Percentiles rank a stretch among this genome's conserved stretches.
phyloP scores from a whole-genome alignment of 441 rosid species.

The Erodium trifolium region DNA sequence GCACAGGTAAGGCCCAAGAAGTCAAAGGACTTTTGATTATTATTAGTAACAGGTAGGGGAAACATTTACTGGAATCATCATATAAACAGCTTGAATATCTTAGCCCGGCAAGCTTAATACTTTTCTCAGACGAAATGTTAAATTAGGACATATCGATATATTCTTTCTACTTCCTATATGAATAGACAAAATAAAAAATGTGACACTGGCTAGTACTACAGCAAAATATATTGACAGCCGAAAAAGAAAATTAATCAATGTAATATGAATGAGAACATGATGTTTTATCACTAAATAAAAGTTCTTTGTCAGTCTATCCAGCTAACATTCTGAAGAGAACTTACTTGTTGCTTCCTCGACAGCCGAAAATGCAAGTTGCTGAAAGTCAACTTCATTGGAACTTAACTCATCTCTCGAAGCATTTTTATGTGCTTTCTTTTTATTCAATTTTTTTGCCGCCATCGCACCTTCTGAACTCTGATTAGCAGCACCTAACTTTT shows the following conservation, averaged over 20 bases:
- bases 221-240: too few species aligned
- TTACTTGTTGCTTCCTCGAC: slow-evolving; percentile 56
- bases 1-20: not conserved
- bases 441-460: slow-evolving; percentile 22
- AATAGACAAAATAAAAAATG: not conserved
- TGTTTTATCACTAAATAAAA: not conserved
- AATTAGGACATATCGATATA: not conserved
- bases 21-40: not conserved
- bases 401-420: slow-evolving; percentile 9
- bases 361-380: slow-evolving; percentile 53
- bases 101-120: not conserved
- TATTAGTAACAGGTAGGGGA: not conserved
- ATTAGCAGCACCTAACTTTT: slow-evolving; percentile 26
- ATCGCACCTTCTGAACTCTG: too few species aligned
- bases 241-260: too few species aligned
- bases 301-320: slow-evolving; percentile 10
- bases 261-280: too few species aligned
- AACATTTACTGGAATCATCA: not conserved
- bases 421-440: slow-evolving; percentile 34
- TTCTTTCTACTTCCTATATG: not conserved
- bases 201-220: too few species aligned
- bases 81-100: slow-evolving; percentile 9
- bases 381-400: slow-evolving; percentile 34
- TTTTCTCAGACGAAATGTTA: not conserved
- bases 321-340: slow-evolving; percentile 6